phyloP scores from a whole-genome alignment of 2,329 filamentous ascomycete species.

The Zymoseptoria brevis region DNA sequence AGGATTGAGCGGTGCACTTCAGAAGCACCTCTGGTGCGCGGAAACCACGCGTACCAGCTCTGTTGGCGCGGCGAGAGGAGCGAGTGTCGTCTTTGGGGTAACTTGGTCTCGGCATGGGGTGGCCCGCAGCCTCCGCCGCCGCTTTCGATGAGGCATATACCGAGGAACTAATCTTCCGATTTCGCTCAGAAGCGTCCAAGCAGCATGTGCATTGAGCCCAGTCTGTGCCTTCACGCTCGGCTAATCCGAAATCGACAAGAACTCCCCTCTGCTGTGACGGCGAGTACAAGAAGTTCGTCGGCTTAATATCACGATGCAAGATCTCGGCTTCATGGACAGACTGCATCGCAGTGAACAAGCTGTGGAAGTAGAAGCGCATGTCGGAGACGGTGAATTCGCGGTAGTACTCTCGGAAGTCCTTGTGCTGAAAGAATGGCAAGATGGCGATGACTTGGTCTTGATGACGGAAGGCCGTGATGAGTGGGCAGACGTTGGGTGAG shows the following conservation, averaged over 20 bases:
- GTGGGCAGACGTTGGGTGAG: conserved; percentile 78
- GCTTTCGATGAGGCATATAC: conserved; percentile 50
- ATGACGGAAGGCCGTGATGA: conserved; percentile 93
- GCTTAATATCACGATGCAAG: conserved; percentile 59
- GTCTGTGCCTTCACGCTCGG: conserved; percentile 65
- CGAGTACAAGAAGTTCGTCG: conserved; percentile 95
- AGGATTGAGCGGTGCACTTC: conserved; percentile 92
- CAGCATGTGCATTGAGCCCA: conserved; percentile 76
- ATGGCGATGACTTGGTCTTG: conserved; percentile 93
- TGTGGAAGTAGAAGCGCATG: conserved; percentile 82
- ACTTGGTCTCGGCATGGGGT: conserved; percentile 41
- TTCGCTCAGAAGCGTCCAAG: conserved; percentile 55
- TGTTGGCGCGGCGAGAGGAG: conserved; percentile 81
- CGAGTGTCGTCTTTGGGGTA: conserved; percentile 88
- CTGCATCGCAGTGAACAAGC: conserved; percentile 74
- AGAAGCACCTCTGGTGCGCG: conserved; percentile 92
- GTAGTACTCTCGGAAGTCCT: conserved; percentile 92
- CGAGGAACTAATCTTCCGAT: conserved; percentile 47
- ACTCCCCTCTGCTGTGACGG: conserved; percentile 73
- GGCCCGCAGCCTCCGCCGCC: conserved; percentile 17
- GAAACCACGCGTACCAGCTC: conserved; percentile 90
- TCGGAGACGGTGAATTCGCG: conserved; percentile 78
- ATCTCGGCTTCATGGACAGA: conserved; percentile 79
- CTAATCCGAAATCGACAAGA: conserved; percentile 97
- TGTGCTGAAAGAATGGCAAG: conserved; percentile 89